These are phyloP conservation scores for Dictyostelium firmibasis DNA, from an alignment of 78 protist genomes.

Conservation along the genomic window DNA sequence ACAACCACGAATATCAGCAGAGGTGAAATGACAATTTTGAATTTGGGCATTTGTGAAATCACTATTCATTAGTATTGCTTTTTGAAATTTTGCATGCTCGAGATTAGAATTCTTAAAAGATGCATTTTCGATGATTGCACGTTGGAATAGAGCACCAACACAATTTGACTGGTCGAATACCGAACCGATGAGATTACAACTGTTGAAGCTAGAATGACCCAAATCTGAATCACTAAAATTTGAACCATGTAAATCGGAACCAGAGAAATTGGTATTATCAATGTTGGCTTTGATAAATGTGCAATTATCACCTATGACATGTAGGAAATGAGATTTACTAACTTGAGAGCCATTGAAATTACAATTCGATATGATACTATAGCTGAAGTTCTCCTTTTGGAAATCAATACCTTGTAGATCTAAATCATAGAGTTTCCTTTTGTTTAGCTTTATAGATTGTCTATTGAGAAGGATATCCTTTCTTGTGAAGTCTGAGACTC, in stretches of 20 bases:
- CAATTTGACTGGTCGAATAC: slow-evolving; percentile 9
- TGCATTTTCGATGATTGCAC: slow-evolving; percentile 36
- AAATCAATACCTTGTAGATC: slow-evolving; percentile 55
- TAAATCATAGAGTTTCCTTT: slow-evolving; percentile 6
- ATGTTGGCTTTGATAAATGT: background rate
- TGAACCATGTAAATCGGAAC: background rate
- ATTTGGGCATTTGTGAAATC: slow-evolving; percentile 51
- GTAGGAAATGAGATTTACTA: slow-evolving; percentile 23
- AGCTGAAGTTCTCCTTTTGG: slow-evolving; percentile 20
- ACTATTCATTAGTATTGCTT: slow-evolving; percentile 16
- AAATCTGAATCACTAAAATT: background rate
- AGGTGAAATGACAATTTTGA: slow-evolving; percentile 41
- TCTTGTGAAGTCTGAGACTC: slow-evolving; percentile 23
- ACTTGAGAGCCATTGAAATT: slow-evolving; percentile 7
- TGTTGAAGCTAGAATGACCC: slow-evolving; percentile 45
- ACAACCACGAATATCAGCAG: slow-evolving; percentile 25
- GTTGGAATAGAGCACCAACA: slow-evolving; percentile 43
- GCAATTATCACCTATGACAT: background rate
- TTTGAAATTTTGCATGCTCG: slow-evolving; percentile 70
- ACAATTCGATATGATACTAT: background rate
- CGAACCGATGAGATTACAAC: background rate
- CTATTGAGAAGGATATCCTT: slow-evolving; percentile 34
- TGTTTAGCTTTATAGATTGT: background rate
- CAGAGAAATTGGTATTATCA: slow-evolving; percentile 26
- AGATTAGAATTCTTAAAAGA: slow-evolving; percentile 26